Base-by-base conservation (phyloP, 163 green algal species). In the Chlorella variabilis region DNA sequence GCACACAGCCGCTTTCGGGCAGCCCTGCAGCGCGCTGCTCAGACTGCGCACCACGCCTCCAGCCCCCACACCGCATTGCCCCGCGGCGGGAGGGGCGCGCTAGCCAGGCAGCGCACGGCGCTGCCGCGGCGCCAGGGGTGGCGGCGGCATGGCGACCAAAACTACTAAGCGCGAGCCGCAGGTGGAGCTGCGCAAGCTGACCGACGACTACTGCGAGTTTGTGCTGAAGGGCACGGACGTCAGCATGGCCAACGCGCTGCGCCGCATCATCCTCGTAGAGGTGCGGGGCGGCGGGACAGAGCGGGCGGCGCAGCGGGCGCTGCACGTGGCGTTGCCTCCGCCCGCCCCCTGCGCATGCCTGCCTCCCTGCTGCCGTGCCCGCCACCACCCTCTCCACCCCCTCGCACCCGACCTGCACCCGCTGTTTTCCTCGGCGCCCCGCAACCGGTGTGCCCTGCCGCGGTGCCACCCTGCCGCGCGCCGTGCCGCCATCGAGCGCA, bases 251-350 rank as follows among this genome's bases (percentile, higher is more conserved):
- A 99, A 99, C 83, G 95, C 96, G 2, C 84, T 99, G 42, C 88
- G 97, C 7, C 91, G 97, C 1, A 86, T 98, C 13, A 98, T 99
- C 77, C 91, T 99, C 23, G 94, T 93, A 18, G 94, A 99, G 69
- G 94, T 89, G 75, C 18, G 82, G 38, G 27, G 54, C 58, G 15
- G 45, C 15, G 45, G 11, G 45, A 15, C 45, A 23, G n/a, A 11
- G 15, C 45, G 11, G 45, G 45, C 15, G 15, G 45, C 15, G 45
- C 45, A 54, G 15, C 45, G 45, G n/a, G 71, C 11, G 58, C 74
- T 36, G 13, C 63, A 11, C 51, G n/a, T 27, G n/a, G 29, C 29
- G 8, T 18, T 15, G 11, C 45, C 45, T 15, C 45, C 45, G 11
- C 15, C 11, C 45, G 9, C 21, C 23, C 9, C 56, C 56, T 65